phyloP scores from a whole-genome alignment of 2,329 filamentous ascomycete genomes.

The Fusarium tupiense region DNA sequence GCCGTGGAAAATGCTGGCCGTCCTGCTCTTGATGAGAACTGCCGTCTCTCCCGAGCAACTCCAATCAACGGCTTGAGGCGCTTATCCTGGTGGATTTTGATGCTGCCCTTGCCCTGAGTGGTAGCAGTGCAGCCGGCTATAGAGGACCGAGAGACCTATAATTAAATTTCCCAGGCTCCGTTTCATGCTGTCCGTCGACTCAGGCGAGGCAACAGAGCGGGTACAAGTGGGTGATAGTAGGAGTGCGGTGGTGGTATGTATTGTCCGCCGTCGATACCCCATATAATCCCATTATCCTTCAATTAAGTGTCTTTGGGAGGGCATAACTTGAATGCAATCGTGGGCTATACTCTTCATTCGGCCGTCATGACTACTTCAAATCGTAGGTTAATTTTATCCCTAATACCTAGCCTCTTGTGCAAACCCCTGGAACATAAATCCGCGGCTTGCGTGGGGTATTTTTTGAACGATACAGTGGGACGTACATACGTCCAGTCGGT shows the following conservation, averaged over 20 bases:
- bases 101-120: constrained; percentile 21
- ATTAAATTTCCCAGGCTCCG: constrained; percentile 39
- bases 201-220: constrained; percentile 33
- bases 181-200: constrained; percentile 28
- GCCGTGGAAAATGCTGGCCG: constrained; percentile 9
- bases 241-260: neutral
- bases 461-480: constrained; percentile 2
- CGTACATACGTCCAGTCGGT: constrained; percentile 2
- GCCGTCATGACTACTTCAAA: neutral
- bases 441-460: constrained; percentile 27
- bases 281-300: neutral
- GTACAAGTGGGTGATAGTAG: constrained; percentile 1
- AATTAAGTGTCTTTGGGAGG: neutral
- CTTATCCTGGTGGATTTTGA: constrained; percentile 31
- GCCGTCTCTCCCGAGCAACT: constrained; percentile 35
- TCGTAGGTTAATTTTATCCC: neutral
- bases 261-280: neutral
- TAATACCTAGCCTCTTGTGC: neutral
- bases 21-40: constrained; percentile 17
- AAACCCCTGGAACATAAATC: neutral
- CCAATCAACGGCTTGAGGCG: constrained; percentile 8
- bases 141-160: constrained; percentile 21
- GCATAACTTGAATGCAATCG: neutral
- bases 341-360: neutral
- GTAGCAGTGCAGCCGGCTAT: neutral